These are phyloP conservation scores for Excoecaria cochinchinensis DNA, from an alignment of 345 rosid genomes.

Conservation along the genomic window DNA sequence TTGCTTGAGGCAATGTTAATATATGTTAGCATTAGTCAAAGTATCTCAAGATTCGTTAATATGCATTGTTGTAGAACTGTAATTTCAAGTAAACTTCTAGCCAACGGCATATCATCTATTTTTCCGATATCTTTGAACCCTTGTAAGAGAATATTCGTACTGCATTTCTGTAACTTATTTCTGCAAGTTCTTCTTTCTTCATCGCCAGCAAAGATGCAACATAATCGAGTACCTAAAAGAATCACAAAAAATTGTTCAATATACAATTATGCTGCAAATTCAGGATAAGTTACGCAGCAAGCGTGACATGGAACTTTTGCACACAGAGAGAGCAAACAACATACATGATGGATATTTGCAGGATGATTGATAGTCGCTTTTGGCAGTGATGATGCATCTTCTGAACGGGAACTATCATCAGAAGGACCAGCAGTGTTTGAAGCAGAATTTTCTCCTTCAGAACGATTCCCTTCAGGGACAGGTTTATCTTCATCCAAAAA, in stretches of 20 bases:
- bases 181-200: conserved; percentile 64
- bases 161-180: conserved; percentile 58
- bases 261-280: background rate
- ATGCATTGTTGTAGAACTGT: no score
- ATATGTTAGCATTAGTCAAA: no score
- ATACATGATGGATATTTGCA: conserved; percentile 68
- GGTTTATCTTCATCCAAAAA: conserved; percentile 50
- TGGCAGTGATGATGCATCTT: conserved; percentile 34
- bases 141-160: conserved; percentile 59
- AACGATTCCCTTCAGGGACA: conserved; percentile 30
- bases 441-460: conserved; percentile 28
- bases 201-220: conserved; percentile 65
- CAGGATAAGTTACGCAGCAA: background rate
- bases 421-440: conserved; percentile 16
- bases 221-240: conserved; percentile 55
- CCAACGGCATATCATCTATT: background rate
- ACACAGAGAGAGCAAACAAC: conserved; percentile 16
- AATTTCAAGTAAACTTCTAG: no score
- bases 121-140: conserved; percentile 34
- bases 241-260: background rate
- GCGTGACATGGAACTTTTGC: background rate
- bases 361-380: conserved; percentile 82
- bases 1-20: no score
- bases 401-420: conserved; percentile 31
- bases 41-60: no score